Evolutionary conservation across 2,329 filamentous ascomycete genomes (phyloP).

Genomic region (Penicillium palitans): DNA sequence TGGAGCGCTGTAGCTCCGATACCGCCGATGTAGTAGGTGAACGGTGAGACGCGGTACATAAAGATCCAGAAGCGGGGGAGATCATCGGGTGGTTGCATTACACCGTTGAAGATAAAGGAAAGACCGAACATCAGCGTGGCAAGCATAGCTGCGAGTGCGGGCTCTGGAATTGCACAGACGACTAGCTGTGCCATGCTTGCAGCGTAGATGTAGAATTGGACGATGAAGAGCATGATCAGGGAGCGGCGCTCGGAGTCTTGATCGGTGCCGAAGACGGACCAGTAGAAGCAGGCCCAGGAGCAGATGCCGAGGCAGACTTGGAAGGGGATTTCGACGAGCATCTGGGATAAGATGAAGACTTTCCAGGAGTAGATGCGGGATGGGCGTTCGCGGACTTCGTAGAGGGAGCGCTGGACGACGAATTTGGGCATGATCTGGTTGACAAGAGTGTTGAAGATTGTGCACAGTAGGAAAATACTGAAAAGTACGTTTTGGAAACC

Average conservation of each 20-base stretch:
- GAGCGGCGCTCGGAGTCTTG: conserved; percentile 15
- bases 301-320: conserved; percentile 50
- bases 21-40: conserved; percentile 51
- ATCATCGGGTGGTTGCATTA: conserved; percentile 64
- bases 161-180: conserved; percentile 14
- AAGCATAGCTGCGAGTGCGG: conserved; percentile 18
- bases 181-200: conserved; percentile 21
- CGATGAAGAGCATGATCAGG: conserved; percentile 24
- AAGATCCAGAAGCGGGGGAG: conserved; percentile 69
- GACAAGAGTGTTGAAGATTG: conserved; percentile 53
- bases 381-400: conserved; percentile 79
- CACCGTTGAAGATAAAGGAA: conserved; percentile 34
- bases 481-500: conserved; percentile 84
- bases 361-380: conserved; percentile 82
- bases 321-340: conserved; percentile 81
- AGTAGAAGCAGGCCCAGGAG: conserved; percentile 27
- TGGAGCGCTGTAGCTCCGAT: conserved; percentile 70
- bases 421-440: conserved; percentile 73
- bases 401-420: conserved; percentile 73
- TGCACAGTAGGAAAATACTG: conserved; percentile 71
- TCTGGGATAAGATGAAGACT: conserved; percentile 79
- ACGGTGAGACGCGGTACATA: conserved; percentile 61
- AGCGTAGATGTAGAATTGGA: conserved; percentile 24
- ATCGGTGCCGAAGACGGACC: conserved; percentile 18
- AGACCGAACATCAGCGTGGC: conserved; percentile 22